phyloP scores from a whole-genome alignment of 805 yeast genomes.

The Kazachstania viticola region DNA sequence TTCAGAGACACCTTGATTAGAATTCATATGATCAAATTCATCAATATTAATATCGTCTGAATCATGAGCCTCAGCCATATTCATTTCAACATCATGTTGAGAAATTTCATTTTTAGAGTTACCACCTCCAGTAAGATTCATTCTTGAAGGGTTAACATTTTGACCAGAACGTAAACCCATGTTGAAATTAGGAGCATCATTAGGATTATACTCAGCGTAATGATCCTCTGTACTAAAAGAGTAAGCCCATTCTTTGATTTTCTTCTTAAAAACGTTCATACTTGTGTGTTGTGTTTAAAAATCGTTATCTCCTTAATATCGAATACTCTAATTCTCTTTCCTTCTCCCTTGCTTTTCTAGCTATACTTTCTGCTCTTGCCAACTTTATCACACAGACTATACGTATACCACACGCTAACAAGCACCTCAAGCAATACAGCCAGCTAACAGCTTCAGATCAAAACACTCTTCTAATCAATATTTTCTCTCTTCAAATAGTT shows the following conservation, averaged over 20 bases:
- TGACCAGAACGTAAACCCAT: conserved; percentile 17
- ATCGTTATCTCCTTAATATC: too few species aligned
- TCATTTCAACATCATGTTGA: conserved; percentile 10
- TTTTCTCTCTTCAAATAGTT: too few species aligned
- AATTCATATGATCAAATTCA: neutral
- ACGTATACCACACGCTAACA: too few species aligned
- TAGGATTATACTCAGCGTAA: conserved; percentile 53
- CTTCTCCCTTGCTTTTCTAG: too few species aligned
- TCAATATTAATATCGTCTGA: conserved; percentile 6
- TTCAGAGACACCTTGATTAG: conserved; percentile 60
- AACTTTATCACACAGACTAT: too few species aligned
- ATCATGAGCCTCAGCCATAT: conserved; percentile 19
- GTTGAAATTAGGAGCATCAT: conserved; percentile 25
- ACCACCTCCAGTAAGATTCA: conserved; percentile 10
- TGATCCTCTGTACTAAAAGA: conserved; percentile 57
- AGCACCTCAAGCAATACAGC: too few species aligned
- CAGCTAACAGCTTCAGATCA: too few species aligned
- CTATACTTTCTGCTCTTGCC: too few species aligned
- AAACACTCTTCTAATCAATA: too few species aligned
- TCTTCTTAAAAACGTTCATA: conserved; percentile 33
- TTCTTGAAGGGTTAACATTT: conserved; percentile 7
- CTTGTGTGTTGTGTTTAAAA: too few species aligned
- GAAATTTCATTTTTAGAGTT: too few species aligned
- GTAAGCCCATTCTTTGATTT: conserved; percentile 48
- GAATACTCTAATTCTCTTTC: too few species aligned